Evolutionary conservation across 495 filamentous ascomycete genomes (phyloP).

Genomic region (Massariosphaeria phaeospora): DNA sequence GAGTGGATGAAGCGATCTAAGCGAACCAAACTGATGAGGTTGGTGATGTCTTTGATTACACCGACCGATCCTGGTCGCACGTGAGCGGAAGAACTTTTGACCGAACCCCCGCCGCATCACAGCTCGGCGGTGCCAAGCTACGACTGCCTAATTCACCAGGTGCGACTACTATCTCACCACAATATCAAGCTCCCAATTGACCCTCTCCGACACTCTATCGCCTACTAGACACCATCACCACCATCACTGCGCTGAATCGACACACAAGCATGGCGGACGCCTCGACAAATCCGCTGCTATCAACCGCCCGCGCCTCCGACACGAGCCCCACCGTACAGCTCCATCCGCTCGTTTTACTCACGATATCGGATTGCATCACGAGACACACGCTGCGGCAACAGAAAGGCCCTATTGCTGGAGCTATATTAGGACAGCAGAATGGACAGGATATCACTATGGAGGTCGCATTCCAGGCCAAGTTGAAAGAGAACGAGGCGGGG

Average conservation of each 20-base stretch:
- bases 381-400: conserved; percentile 74
- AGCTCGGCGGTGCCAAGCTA: conserved; percentile 7
- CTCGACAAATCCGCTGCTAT: conserved; percentile 51
- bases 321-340: conserved; percentile 78
- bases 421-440: conserved; percentile 81
- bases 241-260: too few species aligned
- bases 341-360: conserved; percentile 91
- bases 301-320: conserved; percentile 60
- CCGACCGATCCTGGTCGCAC: too few species aligned
- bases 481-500: conserved; percentile 48
- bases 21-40: too few species aligned
- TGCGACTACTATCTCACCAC: conserved; percentile 7
- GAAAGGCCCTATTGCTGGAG: conserved; percentile 74
- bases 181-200: conserved; percentile 18
- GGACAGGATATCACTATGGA: conserved; percentile 88
- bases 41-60: too few species aligned
- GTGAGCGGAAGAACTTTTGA: conserved; percentile 20
- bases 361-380: conserved; percentile 93
- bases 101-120: not conserved
- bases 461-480: conserved; percentile 79
- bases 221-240: too few species aligned
- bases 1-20: too few species aligned
- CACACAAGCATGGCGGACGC: conserved; percentile 38
- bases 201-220: not conserved
- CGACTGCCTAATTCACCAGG: conserved; percentile 20